phyloP scores from a whole-genome alignment of 2,329 filamentous ascomycete genomes.

The Orbilia brochopaga region DNA sequence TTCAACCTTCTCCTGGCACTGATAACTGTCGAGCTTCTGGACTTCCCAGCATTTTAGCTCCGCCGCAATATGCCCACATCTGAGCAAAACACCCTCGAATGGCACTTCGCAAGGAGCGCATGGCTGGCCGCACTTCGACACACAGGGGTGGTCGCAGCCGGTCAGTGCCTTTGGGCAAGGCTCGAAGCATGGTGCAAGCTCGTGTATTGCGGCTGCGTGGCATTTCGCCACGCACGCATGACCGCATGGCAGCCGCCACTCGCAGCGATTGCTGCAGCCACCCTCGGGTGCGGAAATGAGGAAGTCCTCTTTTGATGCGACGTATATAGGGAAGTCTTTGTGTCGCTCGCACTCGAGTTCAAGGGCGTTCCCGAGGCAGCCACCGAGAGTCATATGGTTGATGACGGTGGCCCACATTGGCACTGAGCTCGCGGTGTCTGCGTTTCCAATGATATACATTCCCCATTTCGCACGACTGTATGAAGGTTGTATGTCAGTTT shows the following conservation, averaged over 20 bases:
- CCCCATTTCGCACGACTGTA: constrained; percentile 73
- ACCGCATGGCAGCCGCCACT: constrained; percentile 52
- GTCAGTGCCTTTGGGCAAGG: constrained; percentile 55
- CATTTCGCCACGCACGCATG: constrained; percentile 55
- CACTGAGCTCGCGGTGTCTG: constrained; percentile 69
- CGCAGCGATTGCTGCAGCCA: constrained; percentile 65
- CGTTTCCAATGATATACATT: constrained; percentile 74
- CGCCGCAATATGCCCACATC: constrained; percentile 52
- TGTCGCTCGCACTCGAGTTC: constrained; percentile 69
- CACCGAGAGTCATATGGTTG: constrained; percentile 60
- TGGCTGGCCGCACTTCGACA: constrained; percentile 56
- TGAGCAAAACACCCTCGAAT: constrained; percentile 35
- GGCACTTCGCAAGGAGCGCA: constrained; percentile 50
- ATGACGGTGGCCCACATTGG: constrained; percentile 57
- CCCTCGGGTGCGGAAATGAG: constrained; percentile 66
- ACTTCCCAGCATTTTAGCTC: constrained; percentile 57
- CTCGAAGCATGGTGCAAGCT: constrained; percentile 56
- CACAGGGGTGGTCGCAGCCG: constrained; percentile 57
- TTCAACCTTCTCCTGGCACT: constrained; percentile 62
- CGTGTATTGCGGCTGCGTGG: constrained; percentile 53
- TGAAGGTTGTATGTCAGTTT: constrained; percentile 67
- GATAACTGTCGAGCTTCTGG: constrained; percentile 61
- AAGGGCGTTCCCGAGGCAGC: constrained; percentile 63
- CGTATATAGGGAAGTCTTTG: constrained; percentile 62
- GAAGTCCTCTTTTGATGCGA: constrained; percentile 67